phyloP scores from a whole-genome alignment of 2,329 filamentous ascomycete species.

The Lachnellula subtilissima region DNA sequence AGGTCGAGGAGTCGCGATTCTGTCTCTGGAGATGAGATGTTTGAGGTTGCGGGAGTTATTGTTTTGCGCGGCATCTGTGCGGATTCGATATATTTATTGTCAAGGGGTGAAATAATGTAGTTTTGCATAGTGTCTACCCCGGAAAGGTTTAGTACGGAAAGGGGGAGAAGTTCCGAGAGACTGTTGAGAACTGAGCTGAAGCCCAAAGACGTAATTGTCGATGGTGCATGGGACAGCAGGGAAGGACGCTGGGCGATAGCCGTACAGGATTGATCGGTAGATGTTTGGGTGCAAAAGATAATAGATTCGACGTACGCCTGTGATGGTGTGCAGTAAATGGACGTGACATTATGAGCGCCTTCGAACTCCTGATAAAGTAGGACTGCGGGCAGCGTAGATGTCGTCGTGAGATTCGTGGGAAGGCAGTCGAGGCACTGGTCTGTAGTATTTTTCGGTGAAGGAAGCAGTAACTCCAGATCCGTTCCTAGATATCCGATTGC shows the following conservation, averaged over 20 bases:
- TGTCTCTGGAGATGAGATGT: neutral
- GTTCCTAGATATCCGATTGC: constrained; percentile 20
- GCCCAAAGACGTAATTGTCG: constrained; percentile 13
- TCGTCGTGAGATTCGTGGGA: constrained; percentile 2
- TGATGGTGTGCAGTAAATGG: constrained; percentile 19
- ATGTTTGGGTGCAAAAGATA: constrained; percentile 10
- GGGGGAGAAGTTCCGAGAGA: constrained; percentile 12
- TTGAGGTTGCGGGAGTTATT: neutral
- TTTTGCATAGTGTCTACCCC: constrained; percentile 19
- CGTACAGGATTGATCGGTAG: constrained; percentile 6
- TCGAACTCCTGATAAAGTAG: constrained; percentile 23
- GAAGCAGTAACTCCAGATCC: constrained; percentile 12
- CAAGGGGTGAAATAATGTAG: constrained; percentile 15
- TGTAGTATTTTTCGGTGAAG: constrained; percentile 1
- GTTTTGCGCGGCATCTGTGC: constrained; percentile 1
- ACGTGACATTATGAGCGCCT: constrained; percentile 18
- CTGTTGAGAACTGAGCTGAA: constrained; percentile 10
- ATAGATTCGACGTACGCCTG: constrained; percentile 21
- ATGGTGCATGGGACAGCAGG: constrained; percentile 8
- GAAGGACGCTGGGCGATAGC: constrained; percentile 18
- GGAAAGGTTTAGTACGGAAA: constrained; percentile 6
- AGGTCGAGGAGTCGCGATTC: constrained; percentile 14
- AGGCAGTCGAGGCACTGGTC: constrained; percentile 17
- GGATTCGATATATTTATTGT: constrained; percentile 17
- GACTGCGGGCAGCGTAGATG: constrained; percentile 11